These are phyloP conservation scores for Marasmius tenuissimus DNA, from an alignment of 1,284 basidiomycete species.

Conservation along the genomic window DNA sequence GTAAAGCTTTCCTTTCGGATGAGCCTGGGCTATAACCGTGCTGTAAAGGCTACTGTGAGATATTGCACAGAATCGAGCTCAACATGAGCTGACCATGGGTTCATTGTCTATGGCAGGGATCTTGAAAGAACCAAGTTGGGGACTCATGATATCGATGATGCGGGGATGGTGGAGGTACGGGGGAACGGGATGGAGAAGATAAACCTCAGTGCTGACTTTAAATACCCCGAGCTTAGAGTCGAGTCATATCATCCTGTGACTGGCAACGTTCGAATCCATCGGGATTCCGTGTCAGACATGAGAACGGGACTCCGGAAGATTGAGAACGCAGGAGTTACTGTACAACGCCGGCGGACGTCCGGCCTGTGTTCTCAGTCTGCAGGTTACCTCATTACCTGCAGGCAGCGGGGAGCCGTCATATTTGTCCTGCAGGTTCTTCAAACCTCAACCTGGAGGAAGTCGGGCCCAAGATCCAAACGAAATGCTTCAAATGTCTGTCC, in stretches of 20 bases:
- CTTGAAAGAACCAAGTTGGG: conserved; percentile 82
- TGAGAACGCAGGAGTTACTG: too few relatives aligned
- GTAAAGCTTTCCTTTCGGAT: conserved; percentile 74
- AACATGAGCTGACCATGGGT: conserved; percentile 70
- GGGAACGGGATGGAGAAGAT: not conserved
- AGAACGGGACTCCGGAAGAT: too few relatives aligned
- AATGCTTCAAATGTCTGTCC: not conserved
- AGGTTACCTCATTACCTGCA: too few relatives aligned
- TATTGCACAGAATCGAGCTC: conserved; percentile 26
- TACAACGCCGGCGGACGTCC: too few relatives aligned
- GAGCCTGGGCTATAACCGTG: conserved; percentile 74
- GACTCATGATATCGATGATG: conserved; percentile 17
- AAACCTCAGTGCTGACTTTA: not conserved
- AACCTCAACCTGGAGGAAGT: too few relatives aligned
- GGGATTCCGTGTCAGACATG: too few relatives aligned
- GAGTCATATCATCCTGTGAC: too few relatives aligned
- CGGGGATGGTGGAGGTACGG: not conserved
- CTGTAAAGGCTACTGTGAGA: not conserved
- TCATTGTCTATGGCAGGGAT: conserved; percentile 87
- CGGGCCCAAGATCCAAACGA: not conserved
- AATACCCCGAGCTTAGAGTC: not conserved
- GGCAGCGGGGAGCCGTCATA: too few relatives aligned
- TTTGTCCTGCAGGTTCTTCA: too few relatives aligned
- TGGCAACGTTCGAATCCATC: too few relatives aligned
- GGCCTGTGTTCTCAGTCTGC: too few relatives aligned